A percentile compares a stretch with the other conserved stretches of the same genome.
These are phyloP conservation scores for Botrytis medusae DNA, from an alignment of 2,329 filamentous ascomycete species.

Conservation along the genomic window DNA sequence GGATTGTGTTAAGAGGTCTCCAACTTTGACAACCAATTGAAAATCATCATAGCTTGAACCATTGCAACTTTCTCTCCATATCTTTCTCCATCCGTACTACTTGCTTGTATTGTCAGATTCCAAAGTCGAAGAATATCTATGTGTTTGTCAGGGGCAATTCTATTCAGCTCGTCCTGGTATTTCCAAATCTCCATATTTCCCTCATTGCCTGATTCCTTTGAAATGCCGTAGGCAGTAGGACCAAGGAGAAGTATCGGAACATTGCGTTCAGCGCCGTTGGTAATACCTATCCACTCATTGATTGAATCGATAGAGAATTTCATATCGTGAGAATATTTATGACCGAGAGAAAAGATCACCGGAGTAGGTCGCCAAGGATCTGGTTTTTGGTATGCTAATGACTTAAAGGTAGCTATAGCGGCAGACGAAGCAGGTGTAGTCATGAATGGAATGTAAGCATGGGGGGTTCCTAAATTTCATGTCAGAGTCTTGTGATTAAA, in stretches of 20 bases:
- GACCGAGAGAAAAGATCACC: conserved; percentile 42
- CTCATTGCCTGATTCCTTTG: conserved; percentile 12
- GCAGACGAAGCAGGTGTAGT: conserved; percentile 38
- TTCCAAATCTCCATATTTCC: conserved; percentile 39
- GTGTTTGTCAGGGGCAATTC: conserved; percentile 40
- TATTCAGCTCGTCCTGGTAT: conserved; percentile 41
- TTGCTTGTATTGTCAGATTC: conserved; percentile 45
- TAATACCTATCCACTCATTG: conserved; percentile 44
- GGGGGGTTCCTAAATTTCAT: conserved; percentile 38
- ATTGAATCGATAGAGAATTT: conserved; percentile 40
- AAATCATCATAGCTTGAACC: conserved; percentile 43
- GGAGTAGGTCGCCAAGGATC: conserved; percentile 44
- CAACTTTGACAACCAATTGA: conserved; percentile 42
- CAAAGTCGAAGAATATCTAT: conserved; percentile 46
- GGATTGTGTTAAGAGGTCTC: conserved; percentile 31
- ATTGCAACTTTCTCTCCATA: conserved; percentile 45
- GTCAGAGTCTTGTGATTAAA: background rate
- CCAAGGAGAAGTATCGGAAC: conserved; percentile 47
- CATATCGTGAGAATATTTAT: conserved; percentile 39
- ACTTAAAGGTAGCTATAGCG: conserved; percentile 39
- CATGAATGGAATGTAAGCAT: conserved; percentile 42
- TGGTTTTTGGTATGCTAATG: conserved; percentile 35
- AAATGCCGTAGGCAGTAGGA: conserved; percentile 38
- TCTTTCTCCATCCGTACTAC: conserved; percentile 42
- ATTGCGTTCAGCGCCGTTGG: conserved; percentile 41